Evolutionary conservation across 2,329 filamentous ascomycete genomes (phyloP).

Genomic region (Alternaria burnsii): DNA sequence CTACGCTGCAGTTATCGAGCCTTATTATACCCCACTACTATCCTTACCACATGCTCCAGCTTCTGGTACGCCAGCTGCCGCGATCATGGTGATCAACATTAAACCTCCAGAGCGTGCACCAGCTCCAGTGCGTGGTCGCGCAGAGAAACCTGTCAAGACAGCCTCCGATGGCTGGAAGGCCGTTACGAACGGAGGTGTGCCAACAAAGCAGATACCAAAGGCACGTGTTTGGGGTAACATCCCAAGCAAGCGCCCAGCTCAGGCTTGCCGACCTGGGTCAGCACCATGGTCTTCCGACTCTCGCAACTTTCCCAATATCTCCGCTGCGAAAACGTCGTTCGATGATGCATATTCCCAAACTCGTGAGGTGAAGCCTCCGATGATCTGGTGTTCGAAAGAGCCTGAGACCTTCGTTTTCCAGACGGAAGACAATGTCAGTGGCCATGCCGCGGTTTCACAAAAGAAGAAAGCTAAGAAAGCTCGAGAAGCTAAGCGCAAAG

Average conservation of each 20-base stretch:
- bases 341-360: background rate
- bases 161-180: constrained; percentile 4
- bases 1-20: constrained; percentile 22
- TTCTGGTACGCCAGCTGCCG: constrained; percentile 7
- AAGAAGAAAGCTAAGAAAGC: constrained; percentile 39
- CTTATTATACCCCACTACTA: constrained; percentile 24
- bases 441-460: constrained; percentile 23
- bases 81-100: constrained; percentile 19
- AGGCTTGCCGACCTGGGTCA: background rate
- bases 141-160: background rate
- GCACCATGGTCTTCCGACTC: background rate
- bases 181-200: constrained; percentile 1
- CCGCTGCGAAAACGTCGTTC: background rate
- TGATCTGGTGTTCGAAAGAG: background rate
- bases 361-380: constrained; percentile 3
- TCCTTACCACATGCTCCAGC: constrained; percentile 8
- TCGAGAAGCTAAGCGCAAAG: constrained; percentile 31
- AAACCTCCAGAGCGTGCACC: constrained; percentile 1
- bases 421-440: background rate
- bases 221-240: constrained; percentile 8
- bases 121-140: background rate
- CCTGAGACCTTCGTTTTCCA: constrained; percentile 12
- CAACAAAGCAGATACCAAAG: constrained; percentile 4
- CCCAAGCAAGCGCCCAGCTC: background rate
- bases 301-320: background rate